These are phyloP conservation scores for Sordariomycetes sp. DNA, from an alignment of 2,329 filamentous ascomycete species.

Conservation along the genomic window DNA sequence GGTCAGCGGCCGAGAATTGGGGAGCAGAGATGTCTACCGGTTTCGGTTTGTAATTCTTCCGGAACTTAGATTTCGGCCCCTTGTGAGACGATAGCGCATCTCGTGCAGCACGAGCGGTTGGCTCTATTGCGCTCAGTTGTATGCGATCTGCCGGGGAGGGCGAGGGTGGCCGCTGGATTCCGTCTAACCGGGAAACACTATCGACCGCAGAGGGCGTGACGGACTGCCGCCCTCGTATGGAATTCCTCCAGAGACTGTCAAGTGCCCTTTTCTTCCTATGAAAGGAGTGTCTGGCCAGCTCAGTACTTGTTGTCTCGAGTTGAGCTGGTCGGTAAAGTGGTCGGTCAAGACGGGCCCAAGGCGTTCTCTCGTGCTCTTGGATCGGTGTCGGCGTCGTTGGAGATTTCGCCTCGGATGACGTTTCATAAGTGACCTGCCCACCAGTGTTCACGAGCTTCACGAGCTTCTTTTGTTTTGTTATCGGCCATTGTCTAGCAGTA, in stretches of 20 bases:
- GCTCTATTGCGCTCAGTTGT: background rate
- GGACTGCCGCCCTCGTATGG: slow-evolving; percentile 14
- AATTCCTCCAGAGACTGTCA: slow-evolving; percentile 37
- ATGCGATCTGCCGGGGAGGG: background rate
- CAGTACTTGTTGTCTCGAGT: slow-evolving; percentile 32
- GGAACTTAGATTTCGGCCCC: slow-evolving; percentile 15
- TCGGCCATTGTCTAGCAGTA: background rate
- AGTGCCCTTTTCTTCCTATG: slow-evolving; percentile 36
- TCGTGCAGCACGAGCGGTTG: background rate
- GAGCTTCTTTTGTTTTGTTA: slow-evolving; percentile 9
- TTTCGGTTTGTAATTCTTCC: slow-evolving; percentile 29
- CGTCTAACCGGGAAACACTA: background rate
- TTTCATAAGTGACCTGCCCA: slow-evolving; percentile 13
- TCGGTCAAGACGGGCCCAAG: background rate
- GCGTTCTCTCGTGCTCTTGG: background rate
- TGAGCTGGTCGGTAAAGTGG: slow-evolving; percentile 32
- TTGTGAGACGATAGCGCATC: background rate
- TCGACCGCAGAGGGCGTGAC: slow-evolving; percentile 3
- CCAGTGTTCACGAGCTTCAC: slow-evolving; percentile 15
- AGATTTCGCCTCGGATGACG: background rate
- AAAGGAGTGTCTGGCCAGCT: slow-evolving; percentile 23
- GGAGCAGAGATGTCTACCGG: slow-evolving; percentile 35
- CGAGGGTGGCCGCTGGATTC: background rate
- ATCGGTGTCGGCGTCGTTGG: background rate
- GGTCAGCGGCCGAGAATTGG: slow-evolving; percentile 37